Evolutionary conservation across 305 asterid species (phyloP).

Genomic region (Fraxinus angustifolia): DNA sequence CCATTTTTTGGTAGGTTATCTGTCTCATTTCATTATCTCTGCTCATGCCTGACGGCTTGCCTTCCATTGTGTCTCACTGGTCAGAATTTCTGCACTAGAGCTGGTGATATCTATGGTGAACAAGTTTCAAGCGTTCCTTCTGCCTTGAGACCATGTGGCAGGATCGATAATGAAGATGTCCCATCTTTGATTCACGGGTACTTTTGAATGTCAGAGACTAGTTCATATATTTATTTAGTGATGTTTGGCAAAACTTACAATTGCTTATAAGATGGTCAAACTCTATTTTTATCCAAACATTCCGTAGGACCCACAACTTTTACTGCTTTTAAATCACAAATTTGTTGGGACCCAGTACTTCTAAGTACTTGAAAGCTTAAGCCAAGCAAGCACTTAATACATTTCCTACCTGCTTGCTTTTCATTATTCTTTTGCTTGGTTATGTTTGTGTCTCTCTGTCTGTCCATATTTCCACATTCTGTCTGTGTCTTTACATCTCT

Average conservation of each 20-base stretch:
- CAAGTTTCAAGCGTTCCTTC: conserved; percentile 41
- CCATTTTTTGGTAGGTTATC: not conserved
- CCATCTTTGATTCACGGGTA: conserved; percentile 40
- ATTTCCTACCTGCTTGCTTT: not conserved
- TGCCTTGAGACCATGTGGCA: conserved; percentile 25
- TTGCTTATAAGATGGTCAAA: not conserved
- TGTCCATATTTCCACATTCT: not conserved
- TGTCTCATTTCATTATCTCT: conserved; percentile 18
- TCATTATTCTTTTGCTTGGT: conserved; percentile 13
- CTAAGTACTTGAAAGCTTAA: not conserved
- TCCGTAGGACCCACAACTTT: not conserved
- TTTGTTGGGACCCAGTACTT: not conserved
- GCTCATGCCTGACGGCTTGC: not conserved
- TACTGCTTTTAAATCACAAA: not conserved
- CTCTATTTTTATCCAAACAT: not conserved
- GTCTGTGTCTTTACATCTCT: conserved; percentile 20
- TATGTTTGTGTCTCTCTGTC: not conserved
- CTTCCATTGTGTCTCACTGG: not conserved
- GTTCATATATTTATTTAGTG: not conserved
- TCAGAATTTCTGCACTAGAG: conserved; percentile 56
- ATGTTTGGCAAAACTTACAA: not conserved
- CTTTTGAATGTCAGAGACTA: conserved; percentile 15
- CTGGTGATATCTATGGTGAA: conserved; percentile 52
- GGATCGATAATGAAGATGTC: conserved; percentile 32
- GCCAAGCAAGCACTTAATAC: not conserved